phyloP scores from a whole-genome alignment of 495 filamentous ascomycete species.

The Penicillium crystallinum region DNA sequence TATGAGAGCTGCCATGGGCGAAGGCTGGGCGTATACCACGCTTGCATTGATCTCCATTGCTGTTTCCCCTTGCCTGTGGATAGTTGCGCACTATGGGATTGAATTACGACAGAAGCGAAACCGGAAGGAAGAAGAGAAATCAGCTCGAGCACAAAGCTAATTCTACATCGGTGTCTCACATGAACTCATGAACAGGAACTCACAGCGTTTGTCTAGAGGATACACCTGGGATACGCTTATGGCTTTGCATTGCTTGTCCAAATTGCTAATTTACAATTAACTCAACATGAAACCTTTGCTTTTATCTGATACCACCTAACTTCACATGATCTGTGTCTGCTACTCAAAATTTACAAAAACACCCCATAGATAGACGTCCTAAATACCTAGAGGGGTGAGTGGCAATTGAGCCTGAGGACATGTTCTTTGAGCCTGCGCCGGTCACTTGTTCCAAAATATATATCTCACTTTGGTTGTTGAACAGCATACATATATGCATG shows the following conservation, averaged over 20 bases:
- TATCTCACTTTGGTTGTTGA: no score
- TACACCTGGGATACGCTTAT: not conserved
- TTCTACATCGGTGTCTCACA: not conserved
- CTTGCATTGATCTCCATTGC: slow-evolving; percentile 36
- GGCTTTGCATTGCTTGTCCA: not conserved
- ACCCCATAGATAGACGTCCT: no score
- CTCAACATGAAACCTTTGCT: not conserved
- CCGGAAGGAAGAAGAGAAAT: slow-evolving; percentile 7
- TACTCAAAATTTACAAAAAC: no score
- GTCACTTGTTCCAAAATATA: no score
- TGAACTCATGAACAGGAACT: not conserved
- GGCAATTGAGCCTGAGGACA: no score
- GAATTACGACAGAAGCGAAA: slow-evolving; percentile 35
- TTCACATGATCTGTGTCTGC: no score
- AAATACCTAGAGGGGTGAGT: no score
- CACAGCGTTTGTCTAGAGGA: not conserved
- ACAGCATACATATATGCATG: no score
- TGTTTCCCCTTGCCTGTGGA: slow-evolving; percentile 23
- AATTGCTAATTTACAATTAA: not conserved
- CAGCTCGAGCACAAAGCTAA: not conserved
- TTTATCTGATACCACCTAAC: not conserved
- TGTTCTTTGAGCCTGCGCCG: no score
- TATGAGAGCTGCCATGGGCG: slow-evolving; percentile 54
- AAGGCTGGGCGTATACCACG: slow-evolving; percentile 60
- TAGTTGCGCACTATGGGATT: slow-evolving; percentile 30